phyloP scores from a whole-genome alignment of 2,329 filamentous ascomycete genomes.

The Cercospora citrullina region DNA sequence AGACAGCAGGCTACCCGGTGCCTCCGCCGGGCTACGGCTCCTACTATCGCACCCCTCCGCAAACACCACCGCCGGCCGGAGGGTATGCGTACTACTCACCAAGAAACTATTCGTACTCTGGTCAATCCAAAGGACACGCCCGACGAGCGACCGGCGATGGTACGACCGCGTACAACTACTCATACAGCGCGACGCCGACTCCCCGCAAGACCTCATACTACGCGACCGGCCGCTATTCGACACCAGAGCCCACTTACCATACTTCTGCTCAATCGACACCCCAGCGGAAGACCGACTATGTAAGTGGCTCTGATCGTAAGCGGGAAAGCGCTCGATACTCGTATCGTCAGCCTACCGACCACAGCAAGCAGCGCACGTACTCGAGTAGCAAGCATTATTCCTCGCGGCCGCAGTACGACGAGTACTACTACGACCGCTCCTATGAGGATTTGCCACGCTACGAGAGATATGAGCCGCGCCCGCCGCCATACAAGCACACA shows the following conservation, averaged over 20 bases:
- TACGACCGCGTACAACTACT: slow-evolving; percentile 46
- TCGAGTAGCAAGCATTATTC: slow-evolving; percentile 51
- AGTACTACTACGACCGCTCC: slow-evolving; percentile 57
- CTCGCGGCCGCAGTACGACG: slow-evolving; percentile 53
- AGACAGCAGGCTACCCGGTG: slow-evolving; percentile 39
- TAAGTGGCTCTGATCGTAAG: slow-evolving; percentile 60
- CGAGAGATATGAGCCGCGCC: slow-evolving; percentile 45
- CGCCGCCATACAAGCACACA: slow-evolving; percentile 54
- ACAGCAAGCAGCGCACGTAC: slow-evolving; percentile 33
- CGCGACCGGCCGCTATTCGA: slow-evolving; percentile 22
- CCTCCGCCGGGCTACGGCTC: slow-evolving; percentile 53
- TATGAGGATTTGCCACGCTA: slow-evolving; percentile 46
- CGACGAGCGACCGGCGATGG: slow-evolving; percentile 58
- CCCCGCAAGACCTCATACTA: slow-evolving; percentile 28
- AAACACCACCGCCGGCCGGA: slow-evolving; percentile 50
- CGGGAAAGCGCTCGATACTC: slow-evolving; percentile 48
- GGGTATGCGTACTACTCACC: slow-evolving; percentile 55
- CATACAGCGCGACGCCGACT: slow-evolving; percentile 38
- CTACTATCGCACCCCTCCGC: slow-evolving; percentile 51
- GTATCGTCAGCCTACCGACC: slow-evolving; percentile 55
- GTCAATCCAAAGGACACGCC: slow-evolving; percentile 53
- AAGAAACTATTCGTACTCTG: slow-evolving; percentile 50
- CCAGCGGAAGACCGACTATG: slow-evolving; percentile 61
- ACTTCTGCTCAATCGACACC: slow-evolving; percentile 50
- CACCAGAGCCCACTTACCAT: slow-evolving; percentile 39